Evolutionary conservation across 1,284 basidiomycete species (phyloP).

Genomic region (Coniophora puteana): DNA sequence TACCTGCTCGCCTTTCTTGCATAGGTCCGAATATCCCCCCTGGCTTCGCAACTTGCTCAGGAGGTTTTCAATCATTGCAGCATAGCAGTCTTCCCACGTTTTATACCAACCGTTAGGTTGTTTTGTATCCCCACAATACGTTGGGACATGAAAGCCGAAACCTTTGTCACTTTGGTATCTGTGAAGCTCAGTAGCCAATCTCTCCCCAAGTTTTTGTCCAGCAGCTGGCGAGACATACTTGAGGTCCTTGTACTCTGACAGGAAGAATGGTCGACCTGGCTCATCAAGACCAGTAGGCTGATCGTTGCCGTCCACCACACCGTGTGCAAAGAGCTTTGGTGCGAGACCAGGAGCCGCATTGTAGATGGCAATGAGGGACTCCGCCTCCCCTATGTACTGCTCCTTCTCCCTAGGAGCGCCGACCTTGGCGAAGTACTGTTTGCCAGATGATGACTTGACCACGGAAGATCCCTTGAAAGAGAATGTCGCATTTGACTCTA

Average conservation of each 20-base stretch:
- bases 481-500: slow-evolving; percentile 50
- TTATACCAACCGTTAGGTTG: slow-evolving; percentile 74
- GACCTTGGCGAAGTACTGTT: slow-evolving; percentile 57
- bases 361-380: slow-evolving; percentile 63
- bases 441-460: slow-evolving; percentile 55
- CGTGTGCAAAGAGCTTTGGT: slow-evolving; percentile 57
- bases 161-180: slow-evolving; percentile 46
- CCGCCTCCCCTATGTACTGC: slow-evolving; percentile 72
- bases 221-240: too few relatives aligned
- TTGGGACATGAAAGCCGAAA: slow-evolving; percentile 76
- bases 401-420: slow-evolving; percentile 50
- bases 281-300: slow-evolving; percentile 25
- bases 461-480: slow-evolving; percentile 42
- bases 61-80: slow-evolving; percentile 64
- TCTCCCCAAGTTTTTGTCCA: slow-evolving; percentile 54
- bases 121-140: slow-evolving; percentile 78
- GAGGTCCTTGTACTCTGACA: slow-evolving; percentile 73
- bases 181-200: slow-evolving; percentile 66
- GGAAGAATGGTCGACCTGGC: slow-evolving; percentile 57
- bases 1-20: slow-evolving; percentile 52
- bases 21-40: slow-evolving; percentile 44
- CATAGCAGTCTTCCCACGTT: slow-evolving; percentile 73
- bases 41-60: slow-evolving; percentile 49
- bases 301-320: slow-evolving; percentile 33
- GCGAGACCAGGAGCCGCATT: slow-evolving; percentile 64